A percentile compares a stretch with the other conserved stretches of the same genome.
Conservation (phyloP, 257 asterid species). For the Cruciata laevipes region DNA sequence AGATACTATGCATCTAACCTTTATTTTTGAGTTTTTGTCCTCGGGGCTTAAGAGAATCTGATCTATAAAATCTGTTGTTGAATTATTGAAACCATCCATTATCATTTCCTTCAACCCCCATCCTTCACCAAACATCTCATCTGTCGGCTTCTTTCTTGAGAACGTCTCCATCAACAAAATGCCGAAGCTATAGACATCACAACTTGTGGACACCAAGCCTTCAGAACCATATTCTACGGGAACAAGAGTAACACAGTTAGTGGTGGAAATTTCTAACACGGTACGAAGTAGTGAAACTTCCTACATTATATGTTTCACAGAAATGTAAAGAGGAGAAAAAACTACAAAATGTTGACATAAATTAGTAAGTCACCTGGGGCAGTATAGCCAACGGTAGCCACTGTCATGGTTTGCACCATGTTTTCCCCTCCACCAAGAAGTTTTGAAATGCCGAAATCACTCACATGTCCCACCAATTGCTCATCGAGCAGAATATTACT, state of each 20-base stretch:
- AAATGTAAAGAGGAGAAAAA: too few relatives aligned
- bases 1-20: neutral
- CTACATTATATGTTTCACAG: too few relatives aligned
- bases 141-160: conserved; percentile 1
- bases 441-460: conserved; percentile 5
- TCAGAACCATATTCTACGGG: neutral
- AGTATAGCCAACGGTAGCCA: neutral
- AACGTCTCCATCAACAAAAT: conserved; percentile 11
- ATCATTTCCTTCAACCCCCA: neutral
- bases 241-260: too few relatives aligned
- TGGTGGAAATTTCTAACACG: too few relatives aligned
- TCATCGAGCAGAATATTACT: neutral
- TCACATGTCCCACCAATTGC: neutral
- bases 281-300: neutral
- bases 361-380: neutral
- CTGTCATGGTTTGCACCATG: neutral
- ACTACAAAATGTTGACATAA: too few relatives aligned
- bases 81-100: neutral
- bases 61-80: neutral
- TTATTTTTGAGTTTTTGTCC: neutral
- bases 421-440: neutral
- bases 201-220: neutral
- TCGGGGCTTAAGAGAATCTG: neutral
- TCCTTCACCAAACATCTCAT: conserved; percentile 2
- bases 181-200: conserved; percentile 6